These are phyloP conservation scores for Podosphaera fusca DNA, from an alignment of 2,329 filamentous ascomycete genomes.

Conservation along the genomic window DNA sequence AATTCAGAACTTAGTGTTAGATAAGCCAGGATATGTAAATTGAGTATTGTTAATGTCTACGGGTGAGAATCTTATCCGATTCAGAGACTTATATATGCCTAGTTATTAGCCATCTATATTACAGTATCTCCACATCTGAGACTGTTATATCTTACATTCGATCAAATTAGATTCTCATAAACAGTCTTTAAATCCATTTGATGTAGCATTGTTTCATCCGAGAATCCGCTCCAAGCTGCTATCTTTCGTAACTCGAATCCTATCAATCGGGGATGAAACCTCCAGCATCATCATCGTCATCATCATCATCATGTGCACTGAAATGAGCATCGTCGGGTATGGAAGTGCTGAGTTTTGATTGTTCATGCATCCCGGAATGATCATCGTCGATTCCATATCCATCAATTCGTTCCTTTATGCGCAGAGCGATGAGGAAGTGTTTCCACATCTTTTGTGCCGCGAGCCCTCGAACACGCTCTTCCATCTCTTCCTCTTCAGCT, in stretches of 20 bases:
- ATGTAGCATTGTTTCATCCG: no score
- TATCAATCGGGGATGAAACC: neutral
- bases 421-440: conserved; percentile 52
- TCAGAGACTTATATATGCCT: no score
- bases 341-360: conserved; percentile 4
- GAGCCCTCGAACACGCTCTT: conserved; percentile 37
- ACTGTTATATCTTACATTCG: no score
- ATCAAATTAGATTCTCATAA: no score
- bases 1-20: no score
- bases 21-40: no score
- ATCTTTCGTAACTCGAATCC: neutral
- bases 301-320: neutral
- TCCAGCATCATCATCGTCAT: neutral
- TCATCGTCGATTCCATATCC: conserved; percentile 23
- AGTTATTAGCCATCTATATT: no score
- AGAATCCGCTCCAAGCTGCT: no score
- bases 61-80: no score
- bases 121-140: no score
- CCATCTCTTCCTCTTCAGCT: conserved; percentile 38
- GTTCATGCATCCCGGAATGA: conserved; percentile 18
- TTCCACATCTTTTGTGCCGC: conserved; percentile 46
- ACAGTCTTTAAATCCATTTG: no score
- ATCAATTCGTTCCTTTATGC: conserved; percentile 19
- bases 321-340: conserved; percentile 6
- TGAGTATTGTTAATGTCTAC: no score